phyloP scores from a whole-genome alignment of 2,329 filamentous ascomycete genomes.

The Trichoderma guizhouense region DNA sequence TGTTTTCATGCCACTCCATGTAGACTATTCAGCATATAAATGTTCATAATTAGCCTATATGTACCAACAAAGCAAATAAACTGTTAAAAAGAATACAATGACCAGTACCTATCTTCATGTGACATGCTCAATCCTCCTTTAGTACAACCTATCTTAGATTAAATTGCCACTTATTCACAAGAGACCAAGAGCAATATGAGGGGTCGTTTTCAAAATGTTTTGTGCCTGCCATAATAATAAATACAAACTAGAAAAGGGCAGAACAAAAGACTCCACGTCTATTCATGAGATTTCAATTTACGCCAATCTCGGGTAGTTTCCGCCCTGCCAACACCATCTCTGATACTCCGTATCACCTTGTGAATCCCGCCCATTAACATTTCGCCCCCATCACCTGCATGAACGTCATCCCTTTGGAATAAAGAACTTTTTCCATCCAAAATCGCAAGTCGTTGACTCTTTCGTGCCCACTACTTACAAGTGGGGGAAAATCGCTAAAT shows the following conservation, averaged over 20 bases:
- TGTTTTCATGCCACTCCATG: constrained; percentile 20
- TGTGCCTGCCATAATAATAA: background rate
- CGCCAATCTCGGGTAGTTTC: constrained; percentile 26
- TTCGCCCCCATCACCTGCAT: background rate
- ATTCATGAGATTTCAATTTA: constrained; percentile 34
- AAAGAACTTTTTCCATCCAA: background rate
- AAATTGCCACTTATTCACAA: background rate
- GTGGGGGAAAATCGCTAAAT: too few relatives aligned
- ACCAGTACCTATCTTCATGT: background rate
- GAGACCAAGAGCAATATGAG: background rate
- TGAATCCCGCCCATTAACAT: background rate
- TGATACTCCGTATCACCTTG: constrained; percentile 16
- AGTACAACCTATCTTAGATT: background rate
- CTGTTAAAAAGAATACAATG: background rate
- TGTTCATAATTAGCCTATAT: constrained; percentile 12
- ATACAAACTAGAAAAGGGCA: background rate
- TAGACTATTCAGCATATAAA: constrained; percentile 24
- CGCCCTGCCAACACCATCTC: constrained; percentile 23
- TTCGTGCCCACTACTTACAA: background rate
- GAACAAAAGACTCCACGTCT: constrained; percentile 24
- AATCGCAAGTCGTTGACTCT: background rate
- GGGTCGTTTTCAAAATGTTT: background rate
- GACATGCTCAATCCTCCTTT: background rate
- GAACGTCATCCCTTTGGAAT: background rate
- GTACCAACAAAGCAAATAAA: background rate